These are phyloP conservation scores for Wakefieldia striispora DNA, from an alignment of 768 basidiomycete species.

Conservation along the genomic window DNA sequence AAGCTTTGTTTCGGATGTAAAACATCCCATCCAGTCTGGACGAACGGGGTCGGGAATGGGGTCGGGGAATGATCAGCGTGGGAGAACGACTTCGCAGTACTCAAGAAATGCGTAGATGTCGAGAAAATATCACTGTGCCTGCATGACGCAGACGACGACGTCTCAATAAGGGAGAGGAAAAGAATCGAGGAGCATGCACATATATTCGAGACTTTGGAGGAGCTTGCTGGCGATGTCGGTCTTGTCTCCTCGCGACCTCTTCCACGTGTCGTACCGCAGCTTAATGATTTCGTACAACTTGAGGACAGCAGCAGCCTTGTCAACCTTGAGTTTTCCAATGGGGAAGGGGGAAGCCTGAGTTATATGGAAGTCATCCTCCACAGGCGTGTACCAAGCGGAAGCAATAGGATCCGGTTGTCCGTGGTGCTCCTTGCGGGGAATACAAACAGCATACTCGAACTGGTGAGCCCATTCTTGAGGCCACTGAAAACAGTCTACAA, in stretches of 20 bases:
- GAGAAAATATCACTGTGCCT: neutral
- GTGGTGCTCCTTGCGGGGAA: neutral
- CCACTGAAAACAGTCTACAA: neutral
- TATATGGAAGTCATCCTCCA: neutral
- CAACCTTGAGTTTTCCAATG: too few species aligned
- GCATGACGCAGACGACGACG: neutral
- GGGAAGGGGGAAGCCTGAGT: too few species aligned
- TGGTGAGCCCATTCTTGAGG: neutral
- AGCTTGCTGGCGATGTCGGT: too few species aligned
- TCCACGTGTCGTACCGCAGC: too few species aligned
- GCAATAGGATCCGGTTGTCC: neutral
- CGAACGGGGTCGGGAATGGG: neutral
- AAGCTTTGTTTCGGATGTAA: neutral
- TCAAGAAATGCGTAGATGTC: conserved; percentile 3
- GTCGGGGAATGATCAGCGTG: neutral
- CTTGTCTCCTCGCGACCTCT: too few species aligned
- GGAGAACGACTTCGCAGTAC: neutral
- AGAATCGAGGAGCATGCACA: too few species aligned
- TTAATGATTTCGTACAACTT: too few species aligned
- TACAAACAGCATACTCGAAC: neutral
- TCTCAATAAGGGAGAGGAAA: neutral
- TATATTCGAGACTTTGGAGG: too few species aligned
- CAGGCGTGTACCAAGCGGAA: neutral
- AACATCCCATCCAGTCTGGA: conserved; percentile 12
- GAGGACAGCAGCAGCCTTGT: too few species aligned